Evolutionary conservation across 2,329 filamentous ascomycete genomes (phyloP), one percentile per base, ranked within the genome.

Genomic region (Aspergillus caelatus): DNA sequence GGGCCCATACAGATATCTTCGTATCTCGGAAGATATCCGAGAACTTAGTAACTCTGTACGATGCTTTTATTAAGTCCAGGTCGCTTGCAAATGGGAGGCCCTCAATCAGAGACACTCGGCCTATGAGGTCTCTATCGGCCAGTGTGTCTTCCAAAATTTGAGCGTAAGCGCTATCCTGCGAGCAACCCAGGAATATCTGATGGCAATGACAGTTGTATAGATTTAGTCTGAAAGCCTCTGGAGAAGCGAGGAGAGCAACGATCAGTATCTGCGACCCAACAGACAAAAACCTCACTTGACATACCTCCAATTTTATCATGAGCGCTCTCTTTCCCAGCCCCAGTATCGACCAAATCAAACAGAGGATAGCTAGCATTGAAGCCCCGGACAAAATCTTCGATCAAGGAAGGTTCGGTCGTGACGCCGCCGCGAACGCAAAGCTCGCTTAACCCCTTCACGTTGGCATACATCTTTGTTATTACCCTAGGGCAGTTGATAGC

Each of bases 161-260:
- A 28, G 82, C 81, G 72, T 87, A 88, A 26, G 83, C 80, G 61
- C 82, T 82, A 74, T 86, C 84, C 63, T 85, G 83, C 16, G 84
- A 85, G 72, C 86, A 87, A 10, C 86, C 87, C 41, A 89, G 79
- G 56, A 88, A 78, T 58, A 89, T 82, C 61, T 87, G 85, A 59
- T 85, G 85, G 70, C 87, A 89, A 68, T 87, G 86, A 65, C 82
- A 84, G 68, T 88, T 84, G 73, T 84, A 79, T 57, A 87, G 76
- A 72, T 84, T 81, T 55, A 86, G 73, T 68, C 84, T 84, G 74
- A 89, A 84, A 30, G 78, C 78, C 67, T 85, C 85, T 86, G 66
- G 28, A 59, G 45, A 41, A 58, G 28, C 57, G 43, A 39, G 59
- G 34, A 21, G 52, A 26, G 60, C 53, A 61, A 56, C 53, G 9